phyloP scores from a whole-genome alignment of 768 basidiomycete genomes.

The Guyanaporus albipodus region DNA sequence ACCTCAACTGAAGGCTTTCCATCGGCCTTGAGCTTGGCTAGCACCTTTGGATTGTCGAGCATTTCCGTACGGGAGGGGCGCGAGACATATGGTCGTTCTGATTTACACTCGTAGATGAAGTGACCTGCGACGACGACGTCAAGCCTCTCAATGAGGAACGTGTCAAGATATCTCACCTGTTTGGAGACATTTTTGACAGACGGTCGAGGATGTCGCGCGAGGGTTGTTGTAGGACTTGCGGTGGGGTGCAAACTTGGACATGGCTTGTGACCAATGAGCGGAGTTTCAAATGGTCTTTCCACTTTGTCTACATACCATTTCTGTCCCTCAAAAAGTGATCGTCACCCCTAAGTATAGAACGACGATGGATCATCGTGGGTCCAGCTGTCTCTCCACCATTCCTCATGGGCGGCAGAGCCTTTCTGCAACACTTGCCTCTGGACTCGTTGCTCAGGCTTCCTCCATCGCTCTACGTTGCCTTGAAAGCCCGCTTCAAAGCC shows the following conservation, averaged over 20 bases:
- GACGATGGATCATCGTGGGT: background rate
- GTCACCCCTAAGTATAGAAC: conserved; percentile 6
- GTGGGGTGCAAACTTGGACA: conserved; percentile 84
- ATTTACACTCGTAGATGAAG: conserved; percentile 89
- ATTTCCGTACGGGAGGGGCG: conserved; percentile 87
- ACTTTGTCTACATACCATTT: conserved; percentile 7
- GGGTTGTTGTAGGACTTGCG: conserved; percentile 57
- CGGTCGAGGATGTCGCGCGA: conserved; percentile 57
- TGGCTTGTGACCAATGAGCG: conserved; percentile 24
- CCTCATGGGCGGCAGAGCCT: conserved; percentile 70
- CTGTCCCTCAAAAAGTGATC: conserved; percentile 11
- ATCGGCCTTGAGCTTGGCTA: conserved; percentile 64
- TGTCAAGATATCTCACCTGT: conserved; percentile 42
- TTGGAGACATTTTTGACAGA: conserved; percentile 81
- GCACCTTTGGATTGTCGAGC: conserved; percentile 69
- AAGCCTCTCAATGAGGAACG: conserved; percentile 6
- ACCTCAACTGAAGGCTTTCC: conserved; percentile 79
- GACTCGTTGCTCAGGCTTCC: conserved; percentile 59
- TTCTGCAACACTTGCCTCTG: conserved; percentile 41
- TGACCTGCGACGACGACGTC: conserved; percentile 51
- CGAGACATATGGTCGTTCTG: conserved; percentile 72
- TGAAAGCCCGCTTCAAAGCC: conserved; percentile 45
- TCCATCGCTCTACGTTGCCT: conserved; percentile 45
- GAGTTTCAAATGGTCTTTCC: conserved; percentile 7
- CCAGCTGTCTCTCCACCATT: no score